These are phyloP conservation scores for Penicillium ochrochloron DNA, from an alignment of 495 filamentous ascomycete genomes.

Conservation along the genomic window DNA sequence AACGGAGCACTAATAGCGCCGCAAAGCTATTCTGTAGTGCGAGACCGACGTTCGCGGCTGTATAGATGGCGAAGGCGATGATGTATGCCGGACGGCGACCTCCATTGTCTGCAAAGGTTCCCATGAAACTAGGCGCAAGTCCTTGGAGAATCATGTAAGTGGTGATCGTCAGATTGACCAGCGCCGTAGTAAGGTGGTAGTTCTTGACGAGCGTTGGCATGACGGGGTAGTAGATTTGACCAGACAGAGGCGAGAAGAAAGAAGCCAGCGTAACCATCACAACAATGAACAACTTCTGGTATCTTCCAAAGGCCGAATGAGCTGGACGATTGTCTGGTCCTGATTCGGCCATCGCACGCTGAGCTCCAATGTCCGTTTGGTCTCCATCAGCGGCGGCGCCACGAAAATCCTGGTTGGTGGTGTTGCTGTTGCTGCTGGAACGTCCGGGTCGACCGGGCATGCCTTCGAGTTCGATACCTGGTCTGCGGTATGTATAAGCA, in stretches of 20 bases:
- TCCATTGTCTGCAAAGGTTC: conserved; percentile 42
- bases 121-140: conserved; percentile 48
- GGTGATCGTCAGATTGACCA: conserved; percentile 52
- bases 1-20: conserved; percentile 43
- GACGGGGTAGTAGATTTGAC: conserved; percentile 57
- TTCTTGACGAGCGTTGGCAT: conserved; percentile 9
- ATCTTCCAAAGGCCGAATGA: conserved; percentile 57
- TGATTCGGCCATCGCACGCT: background rate
- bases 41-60: conserved; percentile 45
- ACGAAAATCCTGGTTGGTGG: background rate
- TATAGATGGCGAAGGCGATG: conserved; percentile 44
- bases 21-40: conserved; percentile 45
- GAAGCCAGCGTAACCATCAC: conserved; percentile 56
- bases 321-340: background rate
- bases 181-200: conserved; percentile 31
- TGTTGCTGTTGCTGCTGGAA: background rate
- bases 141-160: conserved; percentile 53
- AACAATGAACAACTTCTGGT: conserved; percentile 63
- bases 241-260: conserved; percentile 63
- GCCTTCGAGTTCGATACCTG: background rate
- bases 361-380: background rate
- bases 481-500: background rate
- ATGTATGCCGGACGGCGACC: conserved; percentile 48
- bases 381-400: background rate
- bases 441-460: background rate